These are phyloP conservation scores for Solanum chacoense DNA, from an alignment of 305 asterid genomes.

Conservation along the genomic window DNA sequence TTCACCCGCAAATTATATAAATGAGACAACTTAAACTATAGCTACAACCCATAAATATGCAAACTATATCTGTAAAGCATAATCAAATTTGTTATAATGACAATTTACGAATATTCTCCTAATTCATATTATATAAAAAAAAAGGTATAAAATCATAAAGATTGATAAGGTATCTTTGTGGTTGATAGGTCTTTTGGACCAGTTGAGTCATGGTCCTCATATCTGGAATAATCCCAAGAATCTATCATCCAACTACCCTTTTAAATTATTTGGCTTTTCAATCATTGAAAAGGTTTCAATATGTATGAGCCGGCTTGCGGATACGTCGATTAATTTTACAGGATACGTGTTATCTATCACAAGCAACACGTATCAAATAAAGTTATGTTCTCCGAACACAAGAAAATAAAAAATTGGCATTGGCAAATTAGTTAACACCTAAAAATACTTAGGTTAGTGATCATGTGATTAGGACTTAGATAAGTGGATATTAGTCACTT, in stretches of 20 bases:
- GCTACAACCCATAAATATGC: no score
- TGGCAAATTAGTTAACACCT: background rate
- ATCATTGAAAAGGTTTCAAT: background rate
- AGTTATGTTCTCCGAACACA: background rate
- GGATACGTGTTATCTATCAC: background rate
- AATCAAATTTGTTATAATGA: background rate
- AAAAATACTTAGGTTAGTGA: background rate
- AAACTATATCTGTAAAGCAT: no score
- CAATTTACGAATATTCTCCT: no score
- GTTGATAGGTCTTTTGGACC: background rate
- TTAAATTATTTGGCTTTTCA: background rate
- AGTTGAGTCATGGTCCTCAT: conserved; percentile 1
- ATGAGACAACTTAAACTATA: no score
- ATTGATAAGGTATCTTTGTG: background rate
- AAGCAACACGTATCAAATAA: no score
- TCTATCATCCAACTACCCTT: background rate
- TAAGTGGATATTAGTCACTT: background rate
- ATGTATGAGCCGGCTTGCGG: no score
- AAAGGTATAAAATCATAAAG: background rate
- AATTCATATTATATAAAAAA: background rate
- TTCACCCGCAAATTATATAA: background rate
- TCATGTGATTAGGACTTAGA: background rate
- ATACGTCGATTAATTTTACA: background rate
- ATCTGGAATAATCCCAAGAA: background rate
- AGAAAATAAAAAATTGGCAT: background rate